Conservation (phyloP, 176 grass and related monocot genomes). For the Triticum monococcum region DNA sequence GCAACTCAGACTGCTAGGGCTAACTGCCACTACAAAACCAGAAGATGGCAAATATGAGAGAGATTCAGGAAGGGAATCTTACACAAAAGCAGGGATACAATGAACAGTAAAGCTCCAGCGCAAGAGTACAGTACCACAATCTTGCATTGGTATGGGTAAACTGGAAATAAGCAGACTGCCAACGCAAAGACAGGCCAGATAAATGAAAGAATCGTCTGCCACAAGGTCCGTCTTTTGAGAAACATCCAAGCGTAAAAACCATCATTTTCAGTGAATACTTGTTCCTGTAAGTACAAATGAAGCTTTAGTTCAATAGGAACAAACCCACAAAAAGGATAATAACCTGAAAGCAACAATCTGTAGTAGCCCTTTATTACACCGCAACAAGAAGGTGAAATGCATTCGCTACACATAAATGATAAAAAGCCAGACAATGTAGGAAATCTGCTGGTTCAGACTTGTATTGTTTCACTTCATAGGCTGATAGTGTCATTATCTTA, state of each 20-base stretch:
- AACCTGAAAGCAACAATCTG: conserved; percentile 9
- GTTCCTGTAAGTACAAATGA: conserved; percentile 64
- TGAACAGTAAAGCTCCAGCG: conserved; percentile 82
- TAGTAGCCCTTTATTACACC: neutral
- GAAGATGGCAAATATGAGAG: neutral
- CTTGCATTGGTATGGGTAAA: conserved; percentile 99
- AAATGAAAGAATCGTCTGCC: conserved; percentile 98
- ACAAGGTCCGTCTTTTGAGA: conserved; percentile 90
- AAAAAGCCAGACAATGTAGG: neutral
- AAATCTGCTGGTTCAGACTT: neutral
- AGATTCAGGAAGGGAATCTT: conserved; percentile 16
- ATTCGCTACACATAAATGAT: conserved; percentile 18
- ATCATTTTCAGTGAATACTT: conserved; percentile 90
- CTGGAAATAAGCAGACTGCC: conserved; percentile 95
- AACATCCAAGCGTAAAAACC: conserved; percentile 98
- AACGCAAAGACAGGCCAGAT: conserved; percentile 94
- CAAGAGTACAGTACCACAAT: conserved; percentile 98
- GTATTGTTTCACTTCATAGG: neutral
- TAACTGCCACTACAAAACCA: neutral
- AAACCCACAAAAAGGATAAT: neutral
- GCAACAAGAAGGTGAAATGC: neutral
- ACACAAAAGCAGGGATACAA: conserved; percentile 85
- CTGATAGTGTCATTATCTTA: neutral
- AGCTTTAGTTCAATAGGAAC: conserved; percentile 20
- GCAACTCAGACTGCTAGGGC: neutral